These are phyloP conservation scores for Paraleonurus japonicus DNA, from an alignment of 257 asterid genomes.

Conservation along the genomic window DNA sequence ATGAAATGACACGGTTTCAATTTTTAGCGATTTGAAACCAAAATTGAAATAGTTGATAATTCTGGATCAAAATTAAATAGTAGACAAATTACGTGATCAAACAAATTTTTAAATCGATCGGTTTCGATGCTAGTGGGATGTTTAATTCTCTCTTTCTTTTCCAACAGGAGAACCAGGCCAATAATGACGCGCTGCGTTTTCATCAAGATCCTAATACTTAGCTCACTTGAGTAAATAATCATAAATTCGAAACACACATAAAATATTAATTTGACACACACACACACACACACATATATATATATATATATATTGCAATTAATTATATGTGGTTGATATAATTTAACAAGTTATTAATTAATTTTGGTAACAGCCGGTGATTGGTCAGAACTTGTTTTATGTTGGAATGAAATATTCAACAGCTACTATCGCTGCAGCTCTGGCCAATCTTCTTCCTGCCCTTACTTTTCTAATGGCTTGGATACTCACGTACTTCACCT, in stretches of 20 bases:
- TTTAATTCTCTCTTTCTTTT: neutral
- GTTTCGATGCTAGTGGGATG: too few relatives aligned
- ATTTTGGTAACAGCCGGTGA: conserved; percentile 73
- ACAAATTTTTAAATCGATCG: too few relatives aligned
- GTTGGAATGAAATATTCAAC: conserved; percentile 61
- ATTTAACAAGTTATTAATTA: too few relatives aligned
- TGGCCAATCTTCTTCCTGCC: conserved; percentile 76
- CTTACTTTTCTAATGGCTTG: conserved; percentile 50
- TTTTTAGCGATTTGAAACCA: too few relatives aligned
- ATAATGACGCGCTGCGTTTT: conserved; percentile 42
- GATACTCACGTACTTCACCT: conserved; percentile 34
- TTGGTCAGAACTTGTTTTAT: conserved; percentile 63
- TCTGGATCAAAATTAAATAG: too few relatives aligned
- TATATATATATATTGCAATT: too few relatives aligned
- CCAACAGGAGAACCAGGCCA: conserved; percentile 70
- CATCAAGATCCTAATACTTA: conserved; percentile 50
- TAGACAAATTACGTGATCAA: too few relatives aligned
- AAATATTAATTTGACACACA: too few relatives aligned
- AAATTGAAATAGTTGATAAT: too few relatives aligned
- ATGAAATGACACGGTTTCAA: too few relatives aligned
- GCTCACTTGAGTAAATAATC: conserved; percentile 47
- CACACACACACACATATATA: too few relatives aligned
- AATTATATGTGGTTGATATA: too few relatives aligned
- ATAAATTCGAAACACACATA: neutral
- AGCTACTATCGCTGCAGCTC: conserved; percentile 57